These are phyloP conservation scores for Graphilbum ipis-grandicollis DNA, from an alignment of 2,329 filamentous ascomycete genomes.

Conservation along the genomic window DNA sequence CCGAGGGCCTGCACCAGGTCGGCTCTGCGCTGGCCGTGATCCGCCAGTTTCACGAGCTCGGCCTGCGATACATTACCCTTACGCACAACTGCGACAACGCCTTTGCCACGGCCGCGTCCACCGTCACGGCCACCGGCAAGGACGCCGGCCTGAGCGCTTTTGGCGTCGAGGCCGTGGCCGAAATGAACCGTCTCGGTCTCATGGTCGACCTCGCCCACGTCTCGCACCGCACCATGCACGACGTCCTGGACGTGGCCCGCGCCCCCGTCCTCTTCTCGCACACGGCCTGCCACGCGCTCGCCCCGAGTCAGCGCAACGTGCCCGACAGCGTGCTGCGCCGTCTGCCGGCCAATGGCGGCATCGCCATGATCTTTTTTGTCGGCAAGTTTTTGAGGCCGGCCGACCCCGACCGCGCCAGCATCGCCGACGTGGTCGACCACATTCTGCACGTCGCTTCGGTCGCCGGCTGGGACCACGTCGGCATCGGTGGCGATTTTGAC, in stretches of 20 bases:
- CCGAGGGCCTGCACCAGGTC: conserved; percentile 19
- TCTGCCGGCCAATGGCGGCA: conserved; percentile 1
- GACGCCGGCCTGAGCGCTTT: conserved; percentile 9
- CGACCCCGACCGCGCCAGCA: background rate
- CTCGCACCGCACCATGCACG: conserved; percentile 8
- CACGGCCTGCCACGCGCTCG: conserved; percentile 5
- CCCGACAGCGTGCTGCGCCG: conserved; percentile 13
- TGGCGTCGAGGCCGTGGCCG: conserved; percentile 10
- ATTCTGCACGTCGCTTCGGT: conserved; percentile 64
- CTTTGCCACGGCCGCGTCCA: conserved; percentile 15
- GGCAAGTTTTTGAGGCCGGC: background rate
- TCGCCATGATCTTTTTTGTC: conserved; percentile 2
- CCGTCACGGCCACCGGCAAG: conserved; percentile 11
- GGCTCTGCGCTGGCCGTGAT: conserved; percentile 17
- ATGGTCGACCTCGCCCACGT: conserved; percentile 10
- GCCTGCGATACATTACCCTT: conserved; percentile 19
- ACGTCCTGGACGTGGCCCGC: conserved; percentile 6
- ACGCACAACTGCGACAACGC: conserved; percentile 19
- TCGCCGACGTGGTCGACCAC: conserved; percentile 47
- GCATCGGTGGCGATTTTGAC: conserved; percentile 78
- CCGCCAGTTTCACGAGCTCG: conserved; percentile 18
- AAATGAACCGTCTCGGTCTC: conserved; percentile 16
- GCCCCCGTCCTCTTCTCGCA: conserved; percentile 10
- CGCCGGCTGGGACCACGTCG: conserved; percentile 77
- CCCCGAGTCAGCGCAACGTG: conserved; percentile 14